Evolutionary conservation across 2,329 filamentous ascomycete species (phyloP).

Genomic region (Botrytis cinerea): DNA sequence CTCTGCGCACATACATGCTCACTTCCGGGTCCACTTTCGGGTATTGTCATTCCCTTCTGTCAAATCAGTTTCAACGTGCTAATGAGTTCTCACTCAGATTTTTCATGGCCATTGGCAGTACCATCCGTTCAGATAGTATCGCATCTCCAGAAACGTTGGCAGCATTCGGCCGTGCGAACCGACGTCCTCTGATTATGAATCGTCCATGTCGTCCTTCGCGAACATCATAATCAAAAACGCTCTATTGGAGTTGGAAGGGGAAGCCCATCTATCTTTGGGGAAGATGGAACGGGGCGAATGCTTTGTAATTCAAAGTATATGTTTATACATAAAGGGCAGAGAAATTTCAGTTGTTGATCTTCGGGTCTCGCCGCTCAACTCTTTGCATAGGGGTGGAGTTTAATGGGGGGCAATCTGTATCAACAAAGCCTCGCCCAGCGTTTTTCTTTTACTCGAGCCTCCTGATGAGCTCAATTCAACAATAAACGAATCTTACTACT

Average conservation of each 20-base stretch:
- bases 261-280: not conserved
- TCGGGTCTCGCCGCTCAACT: conserved; percentile 19
- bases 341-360: not conserved
- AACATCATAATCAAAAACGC: not conserved
- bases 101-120: conserved; percentile 98
- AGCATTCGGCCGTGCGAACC: conserved; percentile 73
- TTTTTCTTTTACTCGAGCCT: conserved; percentile 11
- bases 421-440: conserved; percentile 7
- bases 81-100: conserved; percentile 55
- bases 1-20: conserved; percentile 94
- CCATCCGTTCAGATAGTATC: conserved; percentile 82
- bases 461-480: conserved; percentile 8
- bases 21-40: conserved; percentile 95
- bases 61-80: not conserved
- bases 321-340: conserved; percentile 3
- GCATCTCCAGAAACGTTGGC: conserved; percentile 69
- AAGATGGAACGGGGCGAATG: not conserved
- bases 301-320: conserved; percentile 13
- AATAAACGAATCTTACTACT: conserved; percentile 5
- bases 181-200: conserved; percentile 69
- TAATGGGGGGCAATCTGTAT: conserved; percentile 15
- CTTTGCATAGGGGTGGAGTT: conserved; percentile 19
- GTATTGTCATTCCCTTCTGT: conserved; percentile 51
- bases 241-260: not conserved
- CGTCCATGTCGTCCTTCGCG: conserved; percentile 32